Evolutionary conservation across 106 monocot species (phyloP).

Genomic region (Allium cepa): DNA sequence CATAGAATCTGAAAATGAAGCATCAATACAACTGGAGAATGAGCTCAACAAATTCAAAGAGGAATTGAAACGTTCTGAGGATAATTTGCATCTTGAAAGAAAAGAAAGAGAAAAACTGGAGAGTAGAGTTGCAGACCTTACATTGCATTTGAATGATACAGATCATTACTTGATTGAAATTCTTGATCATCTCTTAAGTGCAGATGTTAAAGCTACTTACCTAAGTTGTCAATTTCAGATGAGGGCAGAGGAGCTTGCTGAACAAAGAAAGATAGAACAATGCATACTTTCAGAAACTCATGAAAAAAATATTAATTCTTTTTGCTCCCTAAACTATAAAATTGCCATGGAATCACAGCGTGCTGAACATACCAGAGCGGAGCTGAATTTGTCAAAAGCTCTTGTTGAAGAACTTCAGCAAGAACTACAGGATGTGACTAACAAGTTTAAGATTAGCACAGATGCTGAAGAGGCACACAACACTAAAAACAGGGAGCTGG

Average conservation of each 20-base stretch:
- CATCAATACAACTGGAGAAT: constrained; percentile 34
- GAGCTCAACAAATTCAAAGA: constrained; percentile 51
- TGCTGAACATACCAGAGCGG: constrained; percentile 19
- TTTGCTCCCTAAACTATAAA: too few relatives aligned
- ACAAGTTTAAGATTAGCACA: too few relatives aligned
- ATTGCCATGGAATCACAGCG: too few relatives aligned
- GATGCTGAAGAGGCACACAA: too few relatives aligned
- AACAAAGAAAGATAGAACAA: constrained; percentile 7
- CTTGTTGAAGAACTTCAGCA: constrained; percentile 6
- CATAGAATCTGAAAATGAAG: constrained; percentile 24
- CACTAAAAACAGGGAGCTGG: too few relatives aligned
- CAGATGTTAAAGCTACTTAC: constrained; percentile 47
- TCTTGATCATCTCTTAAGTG: constrained; percentile 26
- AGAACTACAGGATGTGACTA: too few relatives aligned
- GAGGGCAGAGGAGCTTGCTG: constrained; percentile 6
- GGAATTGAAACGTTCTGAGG: constrained; percentile 17
- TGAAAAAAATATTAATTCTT: too few relatives aligned
- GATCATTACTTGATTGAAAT: constrained; percentile 26
- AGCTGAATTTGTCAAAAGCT: constrained; percentile 43
- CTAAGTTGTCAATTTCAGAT: constrained; percentile 29
- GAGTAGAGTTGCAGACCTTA: constrained; percentile 36
- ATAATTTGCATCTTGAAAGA: constrained; percentile 37
- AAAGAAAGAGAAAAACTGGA: constrained; percentile 40
- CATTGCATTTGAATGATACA: constrained; percentile 48
- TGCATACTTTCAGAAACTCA: too few relatives aligned